phyloP scores from a whole-genome alignment of 805 yeast species.

The Candida suzukii region DNA sequence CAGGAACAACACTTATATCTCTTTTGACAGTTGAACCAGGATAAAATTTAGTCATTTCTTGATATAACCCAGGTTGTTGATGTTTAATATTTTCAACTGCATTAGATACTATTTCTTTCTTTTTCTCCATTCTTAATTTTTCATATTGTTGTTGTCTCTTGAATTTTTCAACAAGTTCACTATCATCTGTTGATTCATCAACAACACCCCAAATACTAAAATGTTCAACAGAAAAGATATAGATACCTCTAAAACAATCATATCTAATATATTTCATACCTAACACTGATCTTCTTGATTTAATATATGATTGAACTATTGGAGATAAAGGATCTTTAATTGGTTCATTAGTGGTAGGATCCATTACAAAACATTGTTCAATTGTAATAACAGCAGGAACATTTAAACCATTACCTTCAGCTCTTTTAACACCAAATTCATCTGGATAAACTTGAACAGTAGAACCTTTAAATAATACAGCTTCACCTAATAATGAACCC shows the following conservation, averaged over 20 bases:
- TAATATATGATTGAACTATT: conserved; percentile 41
- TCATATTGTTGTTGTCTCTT: conserved; percentile 20
- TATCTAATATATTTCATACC: conserved; percentile 80
- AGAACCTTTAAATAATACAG: conserved; percentile 40
- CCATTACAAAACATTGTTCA: conserved; percentile 51
- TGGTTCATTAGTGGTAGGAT: conserved; percentile 16
- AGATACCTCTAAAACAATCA: conserved; percentile 65
- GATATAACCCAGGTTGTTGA: conserved; percentile 1
- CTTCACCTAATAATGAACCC: conserved; percentile 30
- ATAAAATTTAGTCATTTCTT: conserved; percentile 2
- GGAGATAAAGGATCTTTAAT: conserved; percentile 26
- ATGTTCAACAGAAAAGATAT: conserved; percentile 83
- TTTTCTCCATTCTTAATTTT: conserved; percentile 10
- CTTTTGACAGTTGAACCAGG: no score
- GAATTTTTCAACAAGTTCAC: conserved; percentile 29
- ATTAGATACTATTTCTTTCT: conserved; percentile 8
- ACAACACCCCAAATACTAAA: conserved; percentile 92
- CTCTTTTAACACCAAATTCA: conserved; percentile 39
- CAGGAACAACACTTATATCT: no score
- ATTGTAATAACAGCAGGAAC: conserved; percentile 70
- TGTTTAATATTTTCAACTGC: conserved; percentile 14
- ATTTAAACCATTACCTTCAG: conserved; percentile 62
- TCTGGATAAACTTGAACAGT: conserved; percentile 60
- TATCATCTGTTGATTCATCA: conserved; percentile 56
- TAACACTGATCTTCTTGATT: conserved; percentile 40